Conservation (phyloP, 2,329 filamentous ascomycete species). For the Colletotrichum nymphaeae region DNA sequence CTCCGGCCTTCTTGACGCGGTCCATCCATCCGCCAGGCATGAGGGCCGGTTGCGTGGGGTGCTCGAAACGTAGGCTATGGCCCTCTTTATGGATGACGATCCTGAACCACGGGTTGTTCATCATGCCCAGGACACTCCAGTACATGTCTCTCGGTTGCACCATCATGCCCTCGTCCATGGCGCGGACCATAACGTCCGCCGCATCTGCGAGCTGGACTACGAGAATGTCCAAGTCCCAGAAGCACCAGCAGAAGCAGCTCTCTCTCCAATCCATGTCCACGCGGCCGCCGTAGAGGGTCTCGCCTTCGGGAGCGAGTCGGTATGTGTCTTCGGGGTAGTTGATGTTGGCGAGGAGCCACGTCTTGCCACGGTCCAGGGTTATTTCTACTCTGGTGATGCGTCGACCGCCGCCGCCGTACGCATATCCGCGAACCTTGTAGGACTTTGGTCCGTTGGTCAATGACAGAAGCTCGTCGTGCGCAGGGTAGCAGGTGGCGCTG, state of each 20-base stretch:
- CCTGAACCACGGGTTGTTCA: slow-evolving; percentile 97
- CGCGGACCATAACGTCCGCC: slow-evolving; percentile 81
- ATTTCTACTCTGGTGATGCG: slow-evolving; percentile 85
- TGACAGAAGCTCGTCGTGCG: slow-evolving; percentile 77
- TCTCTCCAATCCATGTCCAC: slow-evolving; percentile 87
- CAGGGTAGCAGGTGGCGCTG: slow-evolving; percentile 82
- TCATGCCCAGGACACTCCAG: slow-evolving; percentile 95
- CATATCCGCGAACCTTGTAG: slow-evolving; percentile 83
- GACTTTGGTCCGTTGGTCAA: slow-evolving; percentile 51
- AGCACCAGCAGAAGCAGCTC: slow-evolving; percentile 90
- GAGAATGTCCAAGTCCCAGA: slow-evolving; percentile 82
- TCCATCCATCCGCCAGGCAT: slow-evolving; percentile 94
- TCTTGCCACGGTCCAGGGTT: slow-evolving; percentile 83
- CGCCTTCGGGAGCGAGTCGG: slow-evolving; percentile 67
- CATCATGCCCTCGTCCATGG: slow-evolving; percentile 92
- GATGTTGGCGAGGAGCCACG: slow-evolving; percentile 82
- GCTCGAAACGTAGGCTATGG: slow-evolving; percentile 77
- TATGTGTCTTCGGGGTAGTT: slow-evolving; percentile 90
- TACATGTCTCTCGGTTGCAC: slow-evolving; percentile 94
- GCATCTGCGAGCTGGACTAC: slow-evolving; percentile 70
- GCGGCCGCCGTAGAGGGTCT: slow-evolving; percentile 78
- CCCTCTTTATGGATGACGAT: slow-evolving; percentile 79
- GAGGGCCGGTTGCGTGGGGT: slow-evolving; percentile 84
- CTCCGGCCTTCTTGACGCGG: slow-evolving; percentile 83
- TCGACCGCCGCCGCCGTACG: slow-evolving; percentile 88